Base-by-base conservation (phyloP, 257 asterid species). In the Jacaranda mimosifolia region DNA sequence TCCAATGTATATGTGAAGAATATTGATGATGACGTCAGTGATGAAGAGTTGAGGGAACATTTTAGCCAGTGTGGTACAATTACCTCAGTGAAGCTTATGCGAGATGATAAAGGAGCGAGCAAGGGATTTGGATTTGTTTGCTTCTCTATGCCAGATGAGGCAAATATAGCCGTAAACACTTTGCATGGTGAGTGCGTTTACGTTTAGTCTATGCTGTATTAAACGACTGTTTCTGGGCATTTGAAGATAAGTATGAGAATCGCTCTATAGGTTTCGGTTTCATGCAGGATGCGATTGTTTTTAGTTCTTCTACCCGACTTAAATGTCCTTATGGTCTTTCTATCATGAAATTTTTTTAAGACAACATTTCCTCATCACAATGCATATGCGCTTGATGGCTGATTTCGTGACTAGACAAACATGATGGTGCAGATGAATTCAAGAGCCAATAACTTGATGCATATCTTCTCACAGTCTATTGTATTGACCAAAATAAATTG, bases 101-200 rank as follows among this genome's bases (percentile, higher is more conserved):
- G 73, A 69, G 90, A 89, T 76, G 88, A 86, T n/a, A 89, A 83
- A 75, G 93, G 91, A 76, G 70, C 83, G 32, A 83, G 88, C 65
- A 87, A 82, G 76, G 93, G 91, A 51, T 89, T 89, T 80, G 93
- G 91, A 51, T 89, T 89, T 78, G 87, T 87, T 62, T 89, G 93
- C 85, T 89, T 85, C 83, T 85, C 93, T 57, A 81, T 77, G 5
- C 87, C 89, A 10, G 88, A 80, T 62, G 93, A 87, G 76, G 91
- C 93, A 17, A 51, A 35, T 56, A 82, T 74, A 66, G 93, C 91
- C 5, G 91, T 86, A 58, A 78, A 76, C 72, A 73, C 82, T 73
- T 75, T 74, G 7, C 88, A 87, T 67, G 93, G 93, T 87, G 53
- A 85, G 87, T 63, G 35, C 32, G 21, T 14, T 51, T 59, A 38